Evolutionary conservation across 441 rosid species (phyloP), one percentile per base, ranked within the genome.

Genomic region (Adansonia gregorii): DNA sequence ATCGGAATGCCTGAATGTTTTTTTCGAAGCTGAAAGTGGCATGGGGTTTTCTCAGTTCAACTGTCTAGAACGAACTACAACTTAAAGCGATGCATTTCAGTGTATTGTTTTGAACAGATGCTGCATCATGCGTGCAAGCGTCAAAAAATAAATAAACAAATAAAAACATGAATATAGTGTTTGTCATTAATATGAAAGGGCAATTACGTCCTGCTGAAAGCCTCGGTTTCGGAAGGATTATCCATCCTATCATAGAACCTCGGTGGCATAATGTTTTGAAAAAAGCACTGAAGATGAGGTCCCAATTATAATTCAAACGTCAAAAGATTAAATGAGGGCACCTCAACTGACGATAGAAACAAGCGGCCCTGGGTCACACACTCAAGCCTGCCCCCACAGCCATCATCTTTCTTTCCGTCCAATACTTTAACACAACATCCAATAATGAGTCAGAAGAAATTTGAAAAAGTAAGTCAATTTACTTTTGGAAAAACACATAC

Each of bases 371-470:
- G 27, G 27, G 27, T n/a, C n/a, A 24, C 27, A 24, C 9, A 12
- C 75, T 61, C 12, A n/a, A 43, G 17, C 52, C 71, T 74, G 14
- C 27, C n/a, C 14, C 1, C 27, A 24, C 27, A 24, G 41, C 17
- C 54, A 54, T 5, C 6, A 8, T 22, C 45, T 8, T 19, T 20
- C 15, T 31, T 41, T 45, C 73, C 8, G 69, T 24, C 61, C 24
- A 79, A 79, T 82, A 79, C 61, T 77, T 71, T 72, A 58, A 31
- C n/a, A 58, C 45, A 1, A 24, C 27, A 24, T 24, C 76, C 51
- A 79, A 77, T 79, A 72, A 82, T 81, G 80, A 77, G 43, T 41
- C 31, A 9, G 67, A 15, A 77, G 86, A 73, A 83, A 24, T 12
- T 17, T 46, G 1, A 6, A 64, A 73, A 54, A 67, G 7, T 1